phyloP scores from a whole-genome alignment of 2,329 filamentous ascomycete species.

The Trichoderma semiorbis region DNA sequence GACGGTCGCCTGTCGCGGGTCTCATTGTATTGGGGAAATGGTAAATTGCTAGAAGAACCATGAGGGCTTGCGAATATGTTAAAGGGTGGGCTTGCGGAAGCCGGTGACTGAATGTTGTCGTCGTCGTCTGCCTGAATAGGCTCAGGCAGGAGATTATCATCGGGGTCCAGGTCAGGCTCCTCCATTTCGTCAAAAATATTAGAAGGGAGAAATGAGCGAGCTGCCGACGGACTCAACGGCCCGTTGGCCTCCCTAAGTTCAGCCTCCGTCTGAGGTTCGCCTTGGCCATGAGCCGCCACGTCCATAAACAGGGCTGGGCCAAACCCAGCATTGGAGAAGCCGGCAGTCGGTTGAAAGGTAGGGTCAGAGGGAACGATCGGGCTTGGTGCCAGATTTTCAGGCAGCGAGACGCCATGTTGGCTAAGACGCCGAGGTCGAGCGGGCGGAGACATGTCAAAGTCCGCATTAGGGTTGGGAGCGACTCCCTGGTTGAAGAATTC shows the following conservation, averaged over 20 bases:
- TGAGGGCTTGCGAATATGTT: conserved; percentile 60
- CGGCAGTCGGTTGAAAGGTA: conserved; percentile 48
- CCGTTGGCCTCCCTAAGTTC: conserved; percentile 62
- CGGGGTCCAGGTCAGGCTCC: conserved; percentile 52
- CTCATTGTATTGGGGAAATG: conserved; percentile 50
- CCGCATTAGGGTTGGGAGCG: conserved; percentile 39
- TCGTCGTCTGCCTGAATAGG: conserved; percentile 31
- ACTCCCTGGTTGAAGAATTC: conserved; percentile 36
- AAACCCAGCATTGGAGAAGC: conserved; percentile 53
- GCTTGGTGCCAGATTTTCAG: conserved; percentile 41
- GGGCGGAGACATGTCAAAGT: conserved; percentile 44
- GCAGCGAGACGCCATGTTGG: conserved; percentile 46
- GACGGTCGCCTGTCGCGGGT: conserved; percentile 42
- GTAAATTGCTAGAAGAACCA: conserved; percentile 56
- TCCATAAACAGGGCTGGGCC: conserved; percentile 53
- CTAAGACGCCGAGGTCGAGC: conserved; percentile 47
- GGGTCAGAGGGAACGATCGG: conserved; percentile 39
- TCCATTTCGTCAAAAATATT: conserved; percentile 60
- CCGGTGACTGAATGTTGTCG: conserved; percentile 58
- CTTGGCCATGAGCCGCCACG: conserved; percentile 37
- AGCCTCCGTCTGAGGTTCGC: conserved; percentile 54
- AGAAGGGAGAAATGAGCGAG: conserved; percentile 69
- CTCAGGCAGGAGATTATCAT: conserved; percentile 32
- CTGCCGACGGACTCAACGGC: conserved; percentile 69
- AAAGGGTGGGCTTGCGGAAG: conserved; percentile 54